Conservation (phyloP, 176 grass and related monocot species). For the Pontederia paniculata region DNA sequence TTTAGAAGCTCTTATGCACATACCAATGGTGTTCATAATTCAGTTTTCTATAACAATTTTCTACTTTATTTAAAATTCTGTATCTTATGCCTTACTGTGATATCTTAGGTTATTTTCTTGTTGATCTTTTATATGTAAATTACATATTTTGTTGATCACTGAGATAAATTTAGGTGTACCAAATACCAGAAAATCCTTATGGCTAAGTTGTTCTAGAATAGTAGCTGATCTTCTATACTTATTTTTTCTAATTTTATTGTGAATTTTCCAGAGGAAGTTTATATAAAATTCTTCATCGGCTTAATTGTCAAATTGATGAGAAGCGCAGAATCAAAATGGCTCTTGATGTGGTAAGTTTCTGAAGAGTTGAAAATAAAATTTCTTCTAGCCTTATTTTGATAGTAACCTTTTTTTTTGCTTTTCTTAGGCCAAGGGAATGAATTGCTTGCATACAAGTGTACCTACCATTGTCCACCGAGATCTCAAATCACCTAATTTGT, state of each 20-base stretch:
- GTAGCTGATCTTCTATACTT: no score
- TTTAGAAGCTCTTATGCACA: no score
- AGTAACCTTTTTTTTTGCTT: slow-evolving; percentile 14
- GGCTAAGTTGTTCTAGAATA: no score
- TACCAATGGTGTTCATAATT: no score
- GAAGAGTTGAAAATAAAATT: slow-evolving; percentile 25
- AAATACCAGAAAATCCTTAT: no score
- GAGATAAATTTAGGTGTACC: background rate
- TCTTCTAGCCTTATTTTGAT: slow-evolving; percentile 8
- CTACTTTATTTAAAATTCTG: no score
- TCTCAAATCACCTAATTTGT: slow-evolving; percentile 98
- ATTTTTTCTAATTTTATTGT: background rate
- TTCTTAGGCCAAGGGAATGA: slow-evolving; percentile 95
- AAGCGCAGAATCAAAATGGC: slow-evolving; percentile 96
- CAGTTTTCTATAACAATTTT: no score
- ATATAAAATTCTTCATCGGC: slow-evolving; percentile 95
- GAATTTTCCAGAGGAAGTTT: slow-evolving; percentile 70
- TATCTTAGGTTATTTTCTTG: no score
- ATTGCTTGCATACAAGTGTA: slow-evolving; percentile 80
- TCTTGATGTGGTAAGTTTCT: slow-evolving; percentile 80
- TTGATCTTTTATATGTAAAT: no score
- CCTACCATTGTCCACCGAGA: slow-evolving; percentile 97
- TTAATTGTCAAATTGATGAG: slow-evolving; percentile 94
- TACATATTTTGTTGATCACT: no score
- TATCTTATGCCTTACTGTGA: no score